Evolutionary conservation across 78 protist species (phyloP).

Genomic region (Corallochytrium limacisporum): DNA sequence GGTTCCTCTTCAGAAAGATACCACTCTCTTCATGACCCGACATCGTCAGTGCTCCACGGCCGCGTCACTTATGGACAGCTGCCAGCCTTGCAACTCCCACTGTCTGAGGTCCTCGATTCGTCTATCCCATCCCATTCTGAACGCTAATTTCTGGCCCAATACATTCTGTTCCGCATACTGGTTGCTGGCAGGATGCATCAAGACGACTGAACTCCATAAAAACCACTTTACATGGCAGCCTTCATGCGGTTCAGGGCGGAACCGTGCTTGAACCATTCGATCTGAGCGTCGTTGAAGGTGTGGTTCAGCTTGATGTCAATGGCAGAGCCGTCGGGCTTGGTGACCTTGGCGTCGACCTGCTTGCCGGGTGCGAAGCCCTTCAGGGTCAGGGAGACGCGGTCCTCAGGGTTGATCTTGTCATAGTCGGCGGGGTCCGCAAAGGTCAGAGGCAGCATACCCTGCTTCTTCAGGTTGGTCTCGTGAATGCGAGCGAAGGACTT

Average conservation of each 20-base stretch:
- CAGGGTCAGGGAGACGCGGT: constrained; percentile 46
- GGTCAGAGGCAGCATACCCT: constrained; percentile 84
- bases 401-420: constrained; percentile 38
- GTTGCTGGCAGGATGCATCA: too few species aligned
- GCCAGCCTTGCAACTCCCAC: too few species aligned
- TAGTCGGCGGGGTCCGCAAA: constrained; percentile 81
- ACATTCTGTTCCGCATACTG: too few species aligned
- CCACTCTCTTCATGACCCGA: too few species aligned
- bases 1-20: too few species aligned
- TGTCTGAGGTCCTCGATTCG: too few species aligned
- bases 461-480: constrained; percentile 90
- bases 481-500: constrained; percentile 89
- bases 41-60: too few species aligned
- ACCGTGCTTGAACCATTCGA: constrained; percentile 86
- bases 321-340: constrained; percentile 1
- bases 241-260: constrained; percentile 70
- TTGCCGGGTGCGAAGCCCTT: constrained; percentile 19
- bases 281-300: constrained; percentile 82
- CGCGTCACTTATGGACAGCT: too few species aligned
- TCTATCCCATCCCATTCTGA: too few species aligned
- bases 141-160: too few species aligned
- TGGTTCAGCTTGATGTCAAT: constrained; percentile 49
- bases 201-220: not conserved
- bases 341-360: not conserved
- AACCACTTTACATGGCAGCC: not conserved